A percentile compares a stretch with the other conserved stretches of the same genome.
These are phyloP conservation scores for Podochytrium sp. DNA, from an alignment of 192 early-diverging fungal genomes.

Conservation along the genomic window DNA sequence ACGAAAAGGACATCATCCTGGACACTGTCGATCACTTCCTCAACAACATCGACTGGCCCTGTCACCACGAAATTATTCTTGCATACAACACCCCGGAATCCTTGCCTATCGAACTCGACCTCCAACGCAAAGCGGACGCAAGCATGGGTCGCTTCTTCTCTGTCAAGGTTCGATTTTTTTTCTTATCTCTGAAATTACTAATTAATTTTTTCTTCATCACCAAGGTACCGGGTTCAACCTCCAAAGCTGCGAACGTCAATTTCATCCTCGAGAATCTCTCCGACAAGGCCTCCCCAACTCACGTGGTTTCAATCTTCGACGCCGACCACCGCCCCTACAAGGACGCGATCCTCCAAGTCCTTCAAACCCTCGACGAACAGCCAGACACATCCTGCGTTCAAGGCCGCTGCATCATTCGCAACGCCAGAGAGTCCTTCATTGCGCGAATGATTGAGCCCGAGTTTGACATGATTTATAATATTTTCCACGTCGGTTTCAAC, in stretches of 20 bases:
- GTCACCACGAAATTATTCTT: neutral
- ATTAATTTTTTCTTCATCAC: neutral
- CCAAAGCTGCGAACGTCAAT: slow-evolving; percentile 13
- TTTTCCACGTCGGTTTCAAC: slow-evolving; percentile 24
- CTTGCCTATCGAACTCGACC: slow-evolving; percentile 4
- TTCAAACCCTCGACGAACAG: neutral
- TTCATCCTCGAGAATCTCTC: neutral
- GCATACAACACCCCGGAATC: slow-evolving; percentile 21
- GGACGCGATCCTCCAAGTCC: slow-evolving; percentile 4
- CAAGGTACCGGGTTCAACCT: slow-evolving; percentile 1
- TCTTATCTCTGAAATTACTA: too few relatives aligned
- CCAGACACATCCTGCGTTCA: slow-evolving; percentile 1
- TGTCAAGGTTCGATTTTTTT: too few relatives aligned
- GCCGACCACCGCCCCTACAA: slow-evolving; percentile 7
- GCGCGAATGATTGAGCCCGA: slow-evolving; percentile 13
- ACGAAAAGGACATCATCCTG: slow-evolving; percentile 26
- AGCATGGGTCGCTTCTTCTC: neutral
- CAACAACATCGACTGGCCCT: slow-evolving; percentile 7
- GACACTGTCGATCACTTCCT: slow-evolving; percentile 3
- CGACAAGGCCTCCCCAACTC: neutral
- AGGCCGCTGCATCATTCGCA: slow-evolving; percentile 20
- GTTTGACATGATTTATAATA: slow-evolving; percentile 26
- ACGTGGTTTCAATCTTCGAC: slow-evolving; percentile 9
- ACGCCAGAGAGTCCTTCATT: slow-evolving; percentile 2
- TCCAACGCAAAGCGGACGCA: neutral